Evolutionary conservation across 441 rosid genomes (phyloP).

Genomic region (Croton laevigatus): DNA sequence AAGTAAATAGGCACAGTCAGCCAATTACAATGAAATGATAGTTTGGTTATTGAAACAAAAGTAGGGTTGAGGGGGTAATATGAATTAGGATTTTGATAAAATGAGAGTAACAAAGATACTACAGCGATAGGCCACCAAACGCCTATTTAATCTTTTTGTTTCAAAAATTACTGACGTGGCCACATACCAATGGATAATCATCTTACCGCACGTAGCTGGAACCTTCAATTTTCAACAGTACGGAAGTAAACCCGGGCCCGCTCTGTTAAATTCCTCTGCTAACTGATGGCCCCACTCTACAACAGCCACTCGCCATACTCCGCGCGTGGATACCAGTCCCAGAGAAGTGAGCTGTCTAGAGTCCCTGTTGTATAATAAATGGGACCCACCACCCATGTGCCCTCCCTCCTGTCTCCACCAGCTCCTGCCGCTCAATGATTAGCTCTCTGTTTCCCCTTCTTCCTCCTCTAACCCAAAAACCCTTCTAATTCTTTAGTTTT

Average conservation of each 20-base stretch:
- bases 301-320: too few species aligned
- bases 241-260: conserved; percentile 19
- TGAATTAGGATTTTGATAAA: too few species aligned
- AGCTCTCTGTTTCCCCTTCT: conserved; percentile 34
- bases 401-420: conserved; percentile 90
- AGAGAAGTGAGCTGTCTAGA: not conserved
- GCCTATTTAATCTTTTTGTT: conserved; percentile 10
- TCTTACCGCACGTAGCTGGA: conserved; percentile 39
- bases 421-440: conserved; percentile 96
- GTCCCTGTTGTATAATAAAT: not conserved
- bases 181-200: conserved; percentile 19
- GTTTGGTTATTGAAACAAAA: too few species aligned
- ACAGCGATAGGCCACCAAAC: conserved; percentile 4
- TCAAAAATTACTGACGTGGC: conserved; percentile 19
- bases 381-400: conserved; percentile 93
- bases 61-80: too few species aligned
- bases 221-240: conserved; percentile 24
- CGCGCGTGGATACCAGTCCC: not conserved
- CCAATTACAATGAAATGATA: too few species aligned
- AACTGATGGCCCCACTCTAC: not conserved
- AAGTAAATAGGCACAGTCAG: too few species aligned
- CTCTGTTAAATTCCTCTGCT: conserved; percentile 19
- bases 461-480: conserved; percentile 14
- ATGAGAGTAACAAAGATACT: not conserved
- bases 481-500: not conserved